Evolutionary conservation across 331 rosid genomes (phyloP).

Genomic region (Dryas integrifolia): DNA sequence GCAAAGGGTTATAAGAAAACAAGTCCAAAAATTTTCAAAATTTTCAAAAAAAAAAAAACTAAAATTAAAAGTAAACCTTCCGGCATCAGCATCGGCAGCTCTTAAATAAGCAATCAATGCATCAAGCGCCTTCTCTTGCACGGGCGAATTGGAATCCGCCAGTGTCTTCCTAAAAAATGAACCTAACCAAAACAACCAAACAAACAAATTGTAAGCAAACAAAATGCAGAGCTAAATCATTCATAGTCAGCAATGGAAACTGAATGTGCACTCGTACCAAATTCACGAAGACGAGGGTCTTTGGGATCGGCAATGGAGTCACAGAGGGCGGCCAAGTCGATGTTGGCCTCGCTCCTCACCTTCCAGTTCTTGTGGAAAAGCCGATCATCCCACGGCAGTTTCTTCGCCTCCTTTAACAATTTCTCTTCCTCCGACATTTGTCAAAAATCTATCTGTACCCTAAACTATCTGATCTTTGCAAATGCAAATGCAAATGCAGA

Average conservation of each 20-base stretch:
- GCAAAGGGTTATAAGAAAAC: background rate
- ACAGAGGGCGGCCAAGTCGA: constrained; percentile 78
- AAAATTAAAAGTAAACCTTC: constrained; percentile 46
- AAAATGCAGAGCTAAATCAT: constrained; percentile 33
- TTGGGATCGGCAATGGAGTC: constrained; percentile 97
- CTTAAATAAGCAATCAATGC: constrained; percentile 85
- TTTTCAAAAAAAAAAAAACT: background rate
- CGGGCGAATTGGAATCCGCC: constrained; percentile 93
- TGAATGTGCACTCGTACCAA: constrained; percentile 42
- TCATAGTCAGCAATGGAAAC: constrained; percentile 2
- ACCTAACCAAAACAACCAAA: constrained; percentile 36
- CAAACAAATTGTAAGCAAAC: background rate
- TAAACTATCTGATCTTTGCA: constrained; percentile 23
- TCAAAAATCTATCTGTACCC: constrained; percentile 1
- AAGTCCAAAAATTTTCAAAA: background rate
- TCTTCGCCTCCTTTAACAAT: constrained; percentile 91
- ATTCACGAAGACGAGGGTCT: constrained; percentile 91
- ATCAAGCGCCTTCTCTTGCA: constrained; percentile 96
- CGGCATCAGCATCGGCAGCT: constrained; percentile 94
- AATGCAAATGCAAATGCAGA: constrained; percentile 20
- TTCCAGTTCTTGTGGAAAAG: constrained; percentile 93
- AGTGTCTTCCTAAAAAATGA: constrained; percentile 73
- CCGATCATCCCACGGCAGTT: constrained; percentile 98
- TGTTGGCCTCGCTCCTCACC: constrained; percentile 89
- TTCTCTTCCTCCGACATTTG: constrained; percentile 85